A percentile compares a stretch with the other conserved stretches of the same genome.
These are phyloP conservation scores for Dactylellina haptotyla DNA, from an alignment of 2,329 filamentous ascomycete genomes.

Conservation along the genomic window DNA sequence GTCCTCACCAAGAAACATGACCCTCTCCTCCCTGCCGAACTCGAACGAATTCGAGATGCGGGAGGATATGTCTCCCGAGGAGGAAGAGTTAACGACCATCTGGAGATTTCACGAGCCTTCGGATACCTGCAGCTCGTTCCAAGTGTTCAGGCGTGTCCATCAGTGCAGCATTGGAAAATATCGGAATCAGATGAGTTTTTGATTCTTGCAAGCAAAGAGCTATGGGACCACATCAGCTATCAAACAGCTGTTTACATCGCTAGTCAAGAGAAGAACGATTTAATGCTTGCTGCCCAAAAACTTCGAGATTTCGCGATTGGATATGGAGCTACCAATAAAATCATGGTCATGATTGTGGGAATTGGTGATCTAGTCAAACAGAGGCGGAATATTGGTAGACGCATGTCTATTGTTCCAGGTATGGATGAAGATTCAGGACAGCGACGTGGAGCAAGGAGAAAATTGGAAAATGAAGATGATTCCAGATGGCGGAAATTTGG, in stretches of 20 bases:
- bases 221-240: constrained; percentile 93
- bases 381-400: constrained; percentile 77
- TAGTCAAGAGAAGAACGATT: constrained; percentile 82
- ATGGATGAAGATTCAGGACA: constrained; percentile 39
- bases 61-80: constrained; percentile 96
- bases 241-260: constrained; percentile 93
- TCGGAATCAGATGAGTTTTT: constrained; percentile 90
- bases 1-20: constrained; percentile 92
- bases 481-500: constrained; percentile 79
- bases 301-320: constrained; percentile 93
- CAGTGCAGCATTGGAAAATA: constrained; percentile 76
- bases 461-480: constrained; percentile 71
- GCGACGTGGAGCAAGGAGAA: constrained; percentile 70
- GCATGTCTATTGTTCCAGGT: constrained; percentile 82
- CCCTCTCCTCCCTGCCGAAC: constrained; percentile 83
- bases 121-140: constrained; percentile 94
- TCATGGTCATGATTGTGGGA: constrained; percentile 99
- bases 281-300: constrained; percentile 96
- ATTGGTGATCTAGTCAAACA: constrained; percentile 89
- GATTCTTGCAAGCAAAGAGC: constrained; percentile 85
- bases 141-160: constrained; percentile 87
- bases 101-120: constrained; percentile 93
- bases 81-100: constrained; percentile 88
- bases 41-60: constrained; percentile 89
- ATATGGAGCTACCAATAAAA: constrained; percentile 91